Evolutionary conservation across 345 rosid species (phyloP).

Genomic region (Combretum micranthum): DNA sequence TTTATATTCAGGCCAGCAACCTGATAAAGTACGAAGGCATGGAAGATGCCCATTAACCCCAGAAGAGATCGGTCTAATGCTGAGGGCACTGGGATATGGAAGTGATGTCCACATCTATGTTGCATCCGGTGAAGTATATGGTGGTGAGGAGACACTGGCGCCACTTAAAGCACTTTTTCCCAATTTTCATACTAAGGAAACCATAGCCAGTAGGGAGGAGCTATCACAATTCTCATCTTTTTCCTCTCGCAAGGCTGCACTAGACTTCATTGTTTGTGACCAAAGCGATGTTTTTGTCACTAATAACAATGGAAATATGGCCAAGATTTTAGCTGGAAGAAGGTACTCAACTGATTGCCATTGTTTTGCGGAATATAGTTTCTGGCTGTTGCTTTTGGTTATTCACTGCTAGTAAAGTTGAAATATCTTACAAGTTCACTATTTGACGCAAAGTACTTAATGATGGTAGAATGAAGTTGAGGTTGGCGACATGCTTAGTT

Average conservation of each 20-base stretch:
- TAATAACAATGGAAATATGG: slow-evolving; percentile 99
- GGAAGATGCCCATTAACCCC: slow-evolving; percentile 94
- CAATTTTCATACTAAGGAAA: slow-evolving; percentile 77
- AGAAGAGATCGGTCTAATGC: slow-evolving; percentile 86
- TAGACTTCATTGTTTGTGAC: slow-evolving; percentile 89
- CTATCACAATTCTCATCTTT: slow-evolving; percentile 56
- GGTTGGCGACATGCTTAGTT: too few species aligned
- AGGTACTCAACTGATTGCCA: slow-evolving; percentile 33
- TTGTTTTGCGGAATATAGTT: neutral
- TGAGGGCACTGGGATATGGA: slow-evolving; percentile 81
- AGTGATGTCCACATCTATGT: slow-evolving; percentile 77
- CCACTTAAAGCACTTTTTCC: slow-evolving; percentile 84
- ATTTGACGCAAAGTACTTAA: neutral
- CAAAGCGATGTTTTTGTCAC: slow-evolving; percentile 87
- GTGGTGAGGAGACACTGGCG: slow-evolving; percentile 74
- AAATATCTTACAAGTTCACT: neutral
- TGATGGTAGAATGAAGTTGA: too few species aligned
- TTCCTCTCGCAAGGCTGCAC: slow-evolving; percentile 93
- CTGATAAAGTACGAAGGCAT: slow-evolving; percentile 66
- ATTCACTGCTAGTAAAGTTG: neutral
- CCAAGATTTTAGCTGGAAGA: slow-evolving; percentile 85
- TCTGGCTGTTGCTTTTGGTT: neutral
- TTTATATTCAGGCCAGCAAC: slow-evolving; percentile 43
- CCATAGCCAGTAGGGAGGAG: slow-evolving; percentile 63
- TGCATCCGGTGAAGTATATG: slow-evolving; percentile 90